Evolutionary conservation across 176 grass and related monocot genomes (phyloP).

Genomic region (Avena sativa): DNA sequence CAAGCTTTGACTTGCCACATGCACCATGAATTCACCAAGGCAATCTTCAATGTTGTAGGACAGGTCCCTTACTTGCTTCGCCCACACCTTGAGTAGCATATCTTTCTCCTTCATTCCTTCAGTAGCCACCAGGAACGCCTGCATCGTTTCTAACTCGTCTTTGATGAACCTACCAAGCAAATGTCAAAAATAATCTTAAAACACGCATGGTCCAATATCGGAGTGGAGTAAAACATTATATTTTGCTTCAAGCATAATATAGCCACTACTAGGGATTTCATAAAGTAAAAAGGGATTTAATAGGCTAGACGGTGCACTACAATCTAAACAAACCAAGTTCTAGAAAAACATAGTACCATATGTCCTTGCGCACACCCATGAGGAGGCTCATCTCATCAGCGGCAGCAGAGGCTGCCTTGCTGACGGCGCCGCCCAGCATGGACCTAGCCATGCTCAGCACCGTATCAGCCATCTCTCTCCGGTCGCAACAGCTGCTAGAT

Average conservation of each 20-base stretch:
- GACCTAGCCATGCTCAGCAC: slow-evolving; percentile 40
- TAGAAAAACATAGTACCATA: background rate
- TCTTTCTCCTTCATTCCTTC: slow-evolving; percentile 39
- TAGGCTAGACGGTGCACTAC: no score
- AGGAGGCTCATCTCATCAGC: background rate
- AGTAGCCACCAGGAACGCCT: slow-evolving; percentile 41
- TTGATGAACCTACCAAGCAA: slow-evolving; percentile 48
- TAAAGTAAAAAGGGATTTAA: no score
- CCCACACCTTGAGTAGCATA: slow-evolving; percentile 27
- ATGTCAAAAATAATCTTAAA: background rate
- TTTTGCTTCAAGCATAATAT: no score
- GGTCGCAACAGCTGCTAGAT: background rate
- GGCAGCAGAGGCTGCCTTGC: background rate
- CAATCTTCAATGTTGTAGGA: slow-evolving; percentile 53
- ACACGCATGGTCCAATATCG: no score
- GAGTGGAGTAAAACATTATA: no score
- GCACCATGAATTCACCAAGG: slow-evolving; percentile 42
- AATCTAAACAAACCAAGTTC: background rate
- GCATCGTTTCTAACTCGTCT: slow-evolving; percentile 44
- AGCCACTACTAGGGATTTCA: no score
- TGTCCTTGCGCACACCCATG: slow-evolving; percentile 23
- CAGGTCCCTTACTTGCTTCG: slow-evolving; percentile 45
- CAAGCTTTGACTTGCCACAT: no score
- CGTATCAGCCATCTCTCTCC: slow-evolving; percentile 10
- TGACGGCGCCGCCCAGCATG: slow-evolving; percentile 23